A percentile compares a stretch with the other conserved stretches of the same genome.
Conservation (phyloP, 768 basidiomycete genomes). For the Ephemerocybe angulata region DNA sequence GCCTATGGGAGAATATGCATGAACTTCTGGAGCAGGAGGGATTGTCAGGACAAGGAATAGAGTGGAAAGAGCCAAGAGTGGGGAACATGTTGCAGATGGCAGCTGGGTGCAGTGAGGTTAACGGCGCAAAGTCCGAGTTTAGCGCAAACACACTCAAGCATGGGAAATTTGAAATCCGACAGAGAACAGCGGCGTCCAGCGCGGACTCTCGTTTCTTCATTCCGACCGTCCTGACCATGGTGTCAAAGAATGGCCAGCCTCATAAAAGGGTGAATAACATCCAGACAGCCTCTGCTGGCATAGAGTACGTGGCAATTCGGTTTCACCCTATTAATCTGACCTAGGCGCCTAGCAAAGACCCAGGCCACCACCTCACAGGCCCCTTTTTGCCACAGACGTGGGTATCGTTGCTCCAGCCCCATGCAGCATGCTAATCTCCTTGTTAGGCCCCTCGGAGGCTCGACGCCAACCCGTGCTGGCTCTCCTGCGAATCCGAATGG, state of each 20-base stretch:
- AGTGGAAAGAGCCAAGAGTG: slow-evolving; percentile 52
- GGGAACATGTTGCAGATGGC: slow-evolving; percentile 53
- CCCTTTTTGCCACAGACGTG: slow-evolving; percentile 65
- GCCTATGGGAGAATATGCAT: slow-evolving; percentile 66
- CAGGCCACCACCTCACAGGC: slow-evolving; percentile 57
- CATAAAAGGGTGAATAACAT: slow-evolving; percentile 14
- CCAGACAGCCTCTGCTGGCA: slow-evolving; percentile 17
- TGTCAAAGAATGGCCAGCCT: background rate
- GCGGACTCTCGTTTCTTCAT: background rate
- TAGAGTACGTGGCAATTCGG: background rate
- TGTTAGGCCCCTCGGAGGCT: slow-evolving; percentile 37
- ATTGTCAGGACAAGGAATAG: slow-evolving; percentile 56
- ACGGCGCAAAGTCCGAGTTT: slow-evolving; percentile 2
- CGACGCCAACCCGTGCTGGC: slow-evolving; percentile 31
- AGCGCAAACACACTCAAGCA: background rate
- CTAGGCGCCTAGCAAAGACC: slow-evolving; percentile 40
- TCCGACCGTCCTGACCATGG: background rate
- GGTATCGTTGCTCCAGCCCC: slow-evolving; percentile 16
- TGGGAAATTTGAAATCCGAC: background rate
- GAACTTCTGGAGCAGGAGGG: slow-evolving; percentile 42
- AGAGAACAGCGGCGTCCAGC: background rate
- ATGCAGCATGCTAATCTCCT: slow-evolving; percentile 10
- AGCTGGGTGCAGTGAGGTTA: background rate
- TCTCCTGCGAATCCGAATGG: slow-evolving; percentile 27
- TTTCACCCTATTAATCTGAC: background rate